These are phyloP conservation scores for Beauveria varroae DNA, from an alignment of 2,329 filamentous ascomycete species.

Conservation along the genomic window DNA sequence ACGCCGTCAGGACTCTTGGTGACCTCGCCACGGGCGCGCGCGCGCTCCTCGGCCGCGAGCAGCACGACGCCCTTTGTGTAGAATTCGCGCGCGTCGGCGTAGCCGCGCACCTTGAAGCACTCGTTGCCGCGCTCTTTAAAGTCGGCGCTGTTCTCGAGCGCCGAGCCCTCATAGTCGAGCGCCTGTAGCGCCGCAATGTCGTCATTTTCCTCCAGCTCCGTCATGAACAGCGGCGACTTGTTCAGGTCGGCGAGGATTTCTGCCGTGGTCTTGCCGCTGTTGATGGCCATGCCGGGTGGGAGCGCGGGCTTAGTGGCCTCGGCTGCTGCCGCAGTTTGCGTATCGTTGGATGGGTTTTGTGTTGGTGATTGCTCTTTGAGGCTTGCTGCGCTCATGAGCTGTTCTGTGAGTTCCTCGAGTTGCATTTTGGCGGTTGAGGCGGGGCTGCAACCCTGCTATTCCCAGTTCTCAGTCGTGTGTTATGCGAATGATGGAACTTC, in stretches of 20 bases:
- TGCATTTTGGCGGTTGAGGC: slow-evolving; percentile 22
- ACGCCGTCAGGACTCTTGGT: slow-evolving; percentile 24
- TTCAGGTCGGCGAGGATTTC: slow-evolving; percentile 51
- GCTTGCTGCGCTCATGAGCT: slow-evolving; percentile 21
- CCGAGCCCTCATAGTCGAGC: slow-evolving; percentile 85
- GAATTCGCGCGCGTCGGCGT: slow-evolving; percentile 81
- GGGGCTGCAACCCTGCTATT: not conserved
- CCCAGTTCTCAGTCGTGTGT: not conserved
- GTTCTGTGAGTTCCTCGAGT: slow-evolving; percentile 36
- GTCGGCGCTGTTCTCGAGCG: slow-evolving; percentile 70
- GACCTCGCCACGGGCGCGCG: slow-evolving; percentile 35
- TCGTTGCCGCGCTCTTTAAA: slow-evolving; percentile 95
- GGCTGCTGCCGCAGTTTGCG: slow-evolving; percentile 5
- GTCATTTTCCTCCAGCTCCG: slow-evolving; percentile 69
- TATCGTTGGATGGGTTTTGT: not conserved
- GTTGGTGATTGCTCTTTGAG: not conserved
- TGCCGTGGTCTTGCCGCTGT: slow-evolving; percentile 41
- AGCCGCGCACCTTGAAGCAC: slow-evolving; percentile 64
- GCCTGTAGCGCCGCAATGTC: slow-evolving; percentile 83
- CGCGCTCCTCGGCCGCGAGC: slow-evolving; percentile 55
- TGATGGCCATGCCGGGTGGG: slow-evolving; percentile 35
- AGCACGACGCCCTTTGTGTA: slow-evolving; percentile 81
- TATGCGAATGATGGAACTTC: not conserved
- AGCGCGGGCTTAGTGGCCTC: slow-evolving; percentile 33
- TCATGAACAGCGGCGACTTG: slow-evolving; percentile 87